A percentile compares a stretch with the other conserved stretches of the same genome.
phyloP scores from a whole-genome alignment of 2,329 filamentous ascomycete genomes.

The Cytospora mali region DNA sequence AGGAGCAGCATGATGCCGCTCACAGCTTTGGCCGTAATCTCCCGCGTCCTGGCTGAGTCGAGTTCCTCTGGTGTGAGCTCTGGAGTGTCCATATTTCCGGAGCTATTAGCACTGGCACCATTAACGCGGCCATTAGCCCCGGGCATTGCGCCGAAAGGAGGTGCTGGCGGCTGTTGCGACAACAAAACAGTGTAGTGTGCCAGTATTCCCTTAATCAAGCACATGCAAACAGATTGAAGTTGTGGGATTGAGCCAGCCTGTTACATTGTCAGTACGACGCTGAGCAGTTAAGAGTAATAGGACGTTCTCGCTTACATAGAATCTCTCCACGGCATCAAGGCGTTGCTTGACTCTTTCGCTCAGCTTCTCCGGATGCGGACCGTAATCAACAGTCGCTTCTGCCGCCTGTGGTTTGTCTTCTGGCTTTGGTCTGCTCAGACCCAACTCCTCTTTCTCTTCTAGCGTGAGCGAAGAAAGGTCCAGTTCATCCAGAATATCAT shows the following conservation, averaged over 20 bases:
- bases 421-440: conserved; percentile 47
- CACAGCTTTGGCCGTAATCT: conserved; percentile 88
- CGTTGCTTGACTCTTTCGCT: conserved; percentile 63
- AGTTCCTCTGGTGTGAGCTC: conserved; percentile 71
- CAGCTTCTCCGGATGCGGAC: conserved; percentile 51
- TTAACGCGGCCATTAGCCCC: conserved; percentile 23
- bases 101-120: conserved; percentile 43
- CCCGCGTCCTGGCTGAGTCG: conserved; percentile 77
- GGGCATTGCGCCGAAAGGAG: conserved; percentile 13
- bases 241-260: conserved; percentile 78
- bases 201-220: conserved; percentile 85
- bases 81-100: conserved; percentile 44
- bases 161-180: conserved; percentile 53
- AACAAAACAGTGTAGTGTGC: conserved; percentile 86
- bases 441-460: conserved; percentile 51
- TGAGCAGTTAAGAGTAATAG: background rate
- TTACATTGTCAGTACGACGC: conserved; percentile 34
- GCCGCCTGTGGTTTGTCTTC: conserved; percentile 42
- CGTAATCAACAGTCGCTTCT: conserved; percentile 49
- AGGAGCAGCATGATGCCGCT: conserved; percentile 87
- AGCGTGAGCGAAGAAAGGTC: conserved; percentile 41
- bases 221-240: conserved; percentile 89
- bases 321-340: conserved; percentile 73
- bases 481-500: conserved; percentile 45
- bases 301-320: conserved; percentile 69